Evolutionary conservation across 139 green algal species (phyloP), one percentile per base, ranked within the genome.

Genomic region (Volvox africanus): DNA sequence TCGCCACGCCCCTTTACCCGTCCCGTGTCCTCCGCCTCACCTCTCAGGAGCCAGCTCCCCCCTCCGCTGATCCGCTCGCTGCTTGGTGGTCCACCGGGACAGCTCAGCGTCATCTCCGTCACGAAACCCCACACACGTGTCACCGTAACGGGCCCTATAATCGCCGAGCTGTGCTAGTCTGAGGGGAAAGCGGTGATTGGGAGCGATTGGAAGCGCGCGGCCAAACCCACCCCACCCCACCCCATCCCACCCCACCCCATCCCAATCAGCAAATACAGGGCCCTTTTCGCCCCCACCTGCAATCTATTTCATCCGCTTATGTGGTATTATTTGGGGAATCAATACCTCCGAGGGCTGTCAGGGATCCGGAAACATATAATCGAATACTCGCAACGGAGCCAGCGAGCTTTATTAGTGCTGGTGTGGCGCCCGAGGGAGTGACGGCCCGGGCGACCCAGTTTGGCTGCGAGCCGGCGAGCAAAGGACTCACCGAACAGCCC

Each of bases 31-130:
- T 26, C 78, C 78, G 33, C 28, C 78, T 20, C 78, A 35, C 37
- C 37, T 84, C 78, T 24, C 32, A 14, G 55, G 36, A n/a, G 75
- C 32, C 61, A 84, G 73, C 86, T 77, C 69, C 28, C 50, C 44
- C 36, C 69, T 37, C 37, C 85, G 22, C 85, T 20, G 35, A 37
- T 89, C 69, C 26, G 44, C 50, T 18, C 69, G 91, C 93, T 98
- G 96, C 91, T 96, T 96, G 33, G 32, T 88, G 28, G 92, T 93
- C 95, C 94, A 98, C 33, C 95, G 89, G 6, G 62, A 83, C 61
- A 98, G 94, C 65, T 95, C 93, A 0, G 78, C 67, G 62, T 96
- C 94, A 71, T 98, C 96, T 0, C 91, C 93, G 9, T 96, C 94
- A 1, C 96, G 80, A 55, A 81, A 95, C 0, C 96, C 96, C 67